These are phyloP conservation scores for Platanus orientalis DNA, from an alignment of 164 flowering plant species.

Conservation along the genomic window DNA sequence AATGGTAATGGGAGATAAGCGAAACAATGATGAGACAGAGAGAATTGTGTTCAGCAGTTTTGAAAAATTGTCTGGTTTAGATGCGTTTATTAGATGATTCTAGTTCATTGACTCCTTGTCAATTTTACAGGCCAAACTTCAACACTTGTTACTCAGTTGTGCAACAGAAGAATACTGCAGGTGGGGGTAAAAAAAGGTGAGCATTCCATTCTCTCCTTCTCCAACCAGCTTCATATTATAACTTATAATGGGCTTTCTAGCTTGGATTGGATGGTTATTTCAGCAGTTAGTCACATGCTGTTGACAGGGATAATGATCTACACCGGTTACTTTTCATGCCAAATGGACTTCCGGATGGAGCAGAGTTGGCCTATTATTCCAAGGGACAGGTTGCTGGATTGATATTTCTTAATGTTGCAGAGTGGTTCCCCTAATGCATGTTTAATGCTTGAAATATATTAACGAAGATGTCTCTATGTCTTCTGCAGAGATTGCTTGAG, in stretches of 20 bases:
- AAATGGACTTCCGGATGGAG: conserved; percentile 93
- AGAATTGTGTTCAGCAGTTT: too few species aligned
- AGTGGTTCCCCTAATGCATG: neutral
- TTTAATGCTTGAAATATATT: neutral
- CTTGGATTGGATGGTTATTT: neutral
- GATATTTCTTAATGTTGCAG: neutral
- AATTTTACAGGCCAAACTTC: conserved; percentile 32
- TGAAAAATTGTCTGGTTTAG: too few species aligned
- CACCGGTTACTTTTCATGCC: conserved; percentile 83
- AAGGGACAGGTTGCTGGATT: conserved; percentile 68
- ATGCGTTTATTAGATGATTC: too few species aligned
- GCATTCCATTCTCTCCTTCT: neutral
- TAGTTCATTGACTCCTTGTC: neutral
- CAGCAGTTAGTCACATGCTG: neutral
- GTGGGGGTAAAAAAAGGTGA: conserved; percentile 53
- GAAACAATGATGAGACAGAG: too few species aligned
- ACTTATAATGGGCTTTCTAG: neutral
- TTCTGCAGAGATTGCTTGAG: conserved; percentile 50
- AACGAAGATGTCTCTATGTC: neutral
- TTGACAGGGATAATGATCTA: conserved; percentile 78
- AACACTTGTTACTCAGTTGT: conserved; percentile 13
- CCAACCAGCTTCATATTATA: neutral
- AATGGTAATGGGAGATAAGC: too few species aligned
- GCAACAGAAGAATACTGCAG: conserved; percentile 28
- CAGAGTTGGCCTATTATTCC: conserved; percentile 67